phyloP scores from a whole-genome alignment of 2,329 filamentous ascomycete species.

The Aureobasidium sp. region DNA sequence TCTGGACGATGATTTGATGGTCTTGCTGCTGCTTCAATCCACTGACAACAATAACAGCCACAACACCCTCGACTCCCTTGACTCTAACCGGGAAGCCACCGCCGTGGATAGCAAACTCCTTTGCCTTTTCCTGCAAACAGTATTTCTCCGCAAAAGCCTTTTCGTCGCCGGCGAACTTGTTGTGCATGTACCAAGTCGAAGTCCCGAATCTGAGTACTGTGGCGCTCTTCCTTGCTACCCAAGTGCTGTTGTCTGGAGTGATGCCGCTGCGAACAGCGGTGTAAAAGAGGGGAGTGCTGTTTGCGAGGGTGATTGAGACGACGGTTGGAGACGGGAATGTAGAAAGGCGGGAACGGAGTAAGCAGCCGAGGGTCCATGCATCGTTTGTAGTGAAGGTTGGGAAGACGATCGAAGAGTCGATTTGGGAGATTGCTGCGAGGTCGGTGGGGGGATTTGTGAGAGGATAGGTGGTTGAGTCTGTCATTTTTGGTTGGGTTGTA shows the following conservation, averaged over 20 bases:
- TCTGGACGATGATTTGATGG: conserved; percentile 68
- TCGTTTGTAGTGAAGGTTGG: conserved; percentile 56
- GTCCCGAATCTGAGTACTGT: conserved; percentile 65
- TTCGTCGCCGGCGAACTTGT: conserved; percentile 61
- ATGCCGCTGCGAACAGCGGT: conserved; percentile 59
- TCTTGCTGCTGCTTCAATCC: conserved; percentile 72
- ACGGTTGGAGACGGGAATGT: conserved; percentile 50
- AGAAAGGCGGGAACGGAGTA: conserved; percentile 57
- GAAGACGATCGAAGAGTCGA: conserved; percentile 40
- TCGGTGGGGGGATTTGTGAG: conserved; percentile 18
- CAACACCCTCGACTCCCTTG: conserved; percentile 64
- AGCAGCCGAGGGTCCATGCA: conserved; percentile 58
- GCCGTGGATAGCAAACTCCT: conserved; percentile 69
- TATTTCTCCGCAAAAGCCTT: conserved; percentile 58
- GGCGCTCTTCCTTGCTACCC: conserved; percentile 62
- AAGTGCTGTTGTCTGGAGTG: conserved; percentile 51
- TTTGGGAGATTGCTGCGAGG: conserved; percentile 18
- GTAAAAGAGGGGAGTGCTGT: conserved; percentile 61
- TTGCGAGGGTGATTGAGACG: conserved; percentile 58
- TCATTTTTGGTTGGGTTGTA: background rate
- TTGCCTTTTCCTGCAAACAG: conserved; percentile 49
- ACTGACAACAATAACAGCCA: conserved; percentile 68
- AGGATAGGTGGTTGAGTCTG: background rate
- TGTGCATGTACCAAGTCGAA: conserved; percentile 64
- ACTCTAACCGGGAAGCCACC: conserved; percentile 69